These are phyloP conservation scores for Silene noctiflora DNA, from an alignment of 179 eudicot genomes.

Conservation along the genomic window DNA sequence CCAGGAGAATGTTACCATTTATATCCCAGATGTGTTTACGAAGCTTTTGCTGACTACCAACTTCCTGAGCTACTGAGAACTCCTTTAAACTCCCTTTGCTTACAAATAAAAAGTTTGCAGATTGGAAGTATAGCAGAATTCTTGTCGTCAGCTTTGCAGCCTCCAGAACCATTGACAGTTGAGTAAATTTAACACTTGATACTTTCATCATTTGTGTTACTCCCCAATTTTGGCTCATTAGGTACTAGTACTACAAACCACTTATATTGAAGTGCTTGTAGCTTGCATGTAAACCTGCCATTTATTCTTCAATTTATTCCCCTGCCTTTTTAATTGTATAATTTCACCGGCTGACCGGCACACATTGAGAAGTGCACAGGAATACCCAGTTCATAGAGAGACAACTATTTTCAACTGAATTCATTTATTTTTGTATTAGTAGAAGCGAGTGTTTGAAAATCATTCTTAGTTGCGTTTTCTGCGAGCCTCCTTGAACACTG, in stretches of 20 bases:
- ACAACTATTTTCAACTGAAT: not conserved
- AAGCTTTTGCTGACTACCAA: constrained; percentile 92
- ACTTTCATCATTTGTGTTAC: not conserved
- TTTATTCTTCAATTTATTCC: not conserved
- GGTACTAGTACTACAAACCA: not conserved
- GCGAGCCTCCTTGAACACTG: not conserved
- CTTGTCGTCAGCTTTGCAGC: constrained; percentile 88
- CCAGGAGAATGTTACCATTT: constrained; percentile 96
- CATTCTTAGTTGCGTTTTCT: not conserved
- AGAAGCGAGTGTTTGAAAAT: not conserved
- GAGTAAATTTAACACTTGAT: constrained; percentile 26
- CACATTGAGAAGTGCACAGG: not conserved
- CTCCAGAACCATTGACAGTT: constrained; percentile 85
- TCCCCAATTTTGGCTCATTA: not conserved
- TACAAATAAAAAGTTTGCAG: constrained; percentile 95
- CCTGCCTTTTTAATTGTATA: not conserved
- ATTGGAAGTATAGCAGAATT: constrained; percentile 84
- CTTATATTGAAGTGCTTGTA: not conserved
- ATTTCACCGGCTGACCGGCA: not conserved
- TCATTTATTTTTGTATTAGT: not conserved
- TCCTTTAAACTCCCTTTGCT: constrained; percentile 90
- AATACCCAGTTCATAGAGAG: constrained; percentile 5
- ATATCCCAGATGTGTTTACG: constrained; percentile 87
- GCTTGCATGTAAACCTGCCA: not conserved
- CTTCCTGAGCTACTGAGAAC: constrained; percentile 94